Percentiles rank a stretch among this genome's conserved stretches.
Evolutionary conservation across 768 basidiomycete genomes (phyloP).

Genomic region (Lactarius hengduanensis): DNA sequence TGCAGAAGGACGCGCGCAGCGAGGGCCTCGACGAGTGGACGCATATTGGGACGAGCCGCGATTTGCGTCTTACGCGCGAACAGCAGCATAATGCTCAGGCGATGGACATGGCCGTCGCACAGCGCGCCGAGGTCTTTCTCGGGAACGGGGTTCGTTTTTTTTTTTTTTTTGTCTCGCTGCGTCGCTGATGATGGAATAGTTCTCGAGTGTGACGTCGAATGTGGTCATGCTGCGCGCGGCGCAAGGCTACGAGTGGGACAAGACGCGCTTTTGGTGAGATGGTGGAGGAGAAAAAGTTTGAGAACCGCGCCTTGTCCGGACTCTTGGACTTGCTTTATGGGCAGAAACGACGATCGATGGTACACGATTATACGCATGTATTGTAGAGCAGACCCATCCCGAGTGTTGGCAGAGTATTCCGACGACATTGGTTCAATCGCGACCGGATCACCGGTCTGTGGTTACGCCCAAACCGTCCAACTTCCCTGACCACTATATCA

Average conservation of each 20-base stretch:
- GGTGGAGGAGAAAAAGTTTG: too few relatives aligned
- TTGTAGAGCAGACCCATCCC: too few relatives aligned
- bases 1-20: constrained; percentile 29
- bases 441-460: too few relatives aligned
- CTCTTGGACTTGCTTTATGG: neutral
- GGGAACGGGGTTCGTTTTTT: constrained; percentile 48
- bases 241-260: constrained; percentile 8
- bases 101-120: constrained; percentile 50
- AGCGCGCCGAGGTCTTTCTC: constrained; percentile 47
- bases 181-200: constrained; percentile 3
- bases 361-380: too few relatives aligned
- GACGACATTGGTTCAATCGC: too few relatives aligned
- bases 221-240: constrained; percentile 24
- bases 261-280: constrained; percentile 22
- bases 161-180: neutral
- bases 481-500: too few relatives aligned
- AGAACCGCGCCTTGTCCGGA: too few relatives aligned
- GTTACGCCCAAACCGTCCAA: too few relatives aligned
- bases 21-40: constrained; percentile 38
- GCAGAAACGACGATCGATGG: neutral
- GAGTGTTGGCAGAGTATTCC: too few relatives aligned
- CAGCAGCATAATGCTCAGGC: constrained; percentile 46
- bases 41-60: constrained; percentile 40
- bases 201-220: constrained; percentile 28
- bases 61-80: constrained; percentile 42